phyloP scores from a whole-genome alignment of 2,329 filamentous ascomycete genomes.

The Lanzia echinophila region DNA sequence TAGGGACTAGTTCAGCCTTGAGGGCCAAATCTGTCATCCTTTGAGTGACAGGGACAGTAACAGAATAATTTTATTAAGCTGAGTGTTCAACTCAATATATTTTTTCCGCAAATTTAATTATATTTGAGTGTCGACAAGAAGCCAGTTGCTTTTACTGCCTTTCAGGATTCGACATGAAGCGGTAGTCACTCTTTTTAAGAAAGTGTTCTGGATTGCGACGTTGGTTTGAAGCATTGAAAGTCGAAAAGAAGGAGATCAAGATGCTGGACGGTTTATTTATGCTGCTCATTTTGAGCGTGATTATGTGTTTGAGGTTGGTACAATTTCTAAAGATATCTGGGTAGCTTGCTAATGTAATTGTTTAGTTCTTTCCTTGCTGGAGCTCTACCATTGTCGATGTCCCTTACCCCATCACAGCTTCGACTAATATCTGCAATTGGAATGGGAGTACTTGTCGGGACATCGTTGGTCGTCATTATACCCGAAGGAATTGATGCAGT shows the following conservation, averaged over 20 bases:
- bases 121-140: background rate
- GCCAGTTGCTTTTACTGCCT: background rate
- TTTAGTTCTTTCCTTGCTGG: conserved; percentile 86
- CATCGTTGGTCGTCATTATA: conserved; percentile 93
- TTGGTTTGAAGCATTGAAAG: background rate
- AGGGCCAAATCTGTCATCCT: conserved; percentile 11
- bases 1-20: conserved; percentile 7
- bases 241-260: conserved; percentile 18
- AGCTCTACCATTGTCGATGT: conserved; percentile 81
- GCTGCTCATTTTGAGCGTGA: conserved; percentile 34
- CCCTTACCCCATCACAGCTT: conserved; percentile 77
- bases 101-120: background rate
- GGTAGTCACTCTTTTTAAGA: background rate
- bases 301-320: conserved; percentile 54
- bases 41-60: conserved; percentile 1
- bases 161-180: conserved; percentile 3
- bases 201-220: conserved; percentile 1
- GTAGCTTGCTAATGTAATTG: background rate
- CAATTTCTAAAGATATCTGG: background rate
- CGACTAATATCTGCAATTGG: conserved; percentile 87
- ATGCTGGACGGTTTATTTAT: conserved; percentile 33
- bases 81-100: background rate
- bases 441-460: conserved; percentile 89
- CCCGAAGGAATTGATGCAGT: conserved; percentile 93
- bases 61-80: conserved; percentile 3